Conservation (phyloP, 305 asterid species). For the Fraxinus baroniana region DNA sequence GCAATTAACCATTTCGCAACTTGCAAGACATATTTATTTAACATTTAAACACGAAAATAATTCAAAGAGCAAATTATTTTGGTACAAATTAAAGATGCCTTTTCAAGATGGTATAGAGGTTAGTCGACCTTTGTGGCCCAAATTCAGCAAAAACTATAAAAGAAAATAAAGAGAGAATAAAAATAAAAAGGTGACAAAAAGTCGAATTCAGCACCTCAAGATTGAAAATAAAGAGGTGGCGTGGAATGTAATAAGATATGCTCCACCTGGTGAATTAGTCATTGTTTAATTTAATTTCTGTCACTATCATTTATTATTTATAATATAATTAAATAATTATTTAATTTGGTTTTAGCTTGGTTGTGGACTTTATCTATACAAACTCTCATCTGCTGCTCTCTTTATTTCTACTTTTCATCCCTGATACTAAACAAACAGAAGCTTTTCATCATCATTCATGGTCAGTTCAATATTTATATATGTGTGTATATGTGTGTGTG, state of each 20-base stretch:
- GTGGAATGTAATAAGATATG: not conserved
- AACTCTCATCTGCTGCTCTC: constrained; percentile 15
- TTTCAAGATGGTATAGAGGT: not conserved
- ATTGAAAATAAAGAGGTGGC: not conserved
- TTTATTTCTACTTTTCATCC: constrained; percentile 2
- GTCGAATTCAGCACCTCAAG: not conserved
- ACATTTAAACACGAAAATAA: not conserved
- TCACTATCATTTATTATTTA: not conserved
- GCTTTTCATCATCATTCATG: not conserved
- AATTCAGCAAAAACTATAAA: not conserved
- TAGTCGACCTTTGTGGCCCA: not conserved
- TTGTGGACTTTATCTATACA: constrained; percentile 18
- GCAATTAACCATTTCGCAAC: not conserved
- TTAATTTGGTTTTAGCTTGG: constrained; percentile 17
- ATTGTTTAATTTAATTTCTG: not conserved
- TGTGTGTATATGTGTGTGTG: no score
- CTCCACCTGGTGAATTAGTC: constrained; percentile 1
- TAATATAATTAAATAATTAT: not conserved
- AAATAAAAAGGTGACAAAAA: not conserved
- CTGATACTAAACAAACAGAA: not conserved
- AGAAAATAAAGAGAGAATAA: not conserved
- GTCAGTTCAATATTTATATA: constrained; percentile 11
- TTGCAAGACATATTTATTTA: not conserved
- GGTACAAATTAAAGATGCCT: not conserved
- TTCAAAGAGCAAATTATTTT: not conserved